phyloP scores from a whole-genome alignment of 2,329 filamentous ascomycete species.

The Mycosphaerella sp. region DNA sequence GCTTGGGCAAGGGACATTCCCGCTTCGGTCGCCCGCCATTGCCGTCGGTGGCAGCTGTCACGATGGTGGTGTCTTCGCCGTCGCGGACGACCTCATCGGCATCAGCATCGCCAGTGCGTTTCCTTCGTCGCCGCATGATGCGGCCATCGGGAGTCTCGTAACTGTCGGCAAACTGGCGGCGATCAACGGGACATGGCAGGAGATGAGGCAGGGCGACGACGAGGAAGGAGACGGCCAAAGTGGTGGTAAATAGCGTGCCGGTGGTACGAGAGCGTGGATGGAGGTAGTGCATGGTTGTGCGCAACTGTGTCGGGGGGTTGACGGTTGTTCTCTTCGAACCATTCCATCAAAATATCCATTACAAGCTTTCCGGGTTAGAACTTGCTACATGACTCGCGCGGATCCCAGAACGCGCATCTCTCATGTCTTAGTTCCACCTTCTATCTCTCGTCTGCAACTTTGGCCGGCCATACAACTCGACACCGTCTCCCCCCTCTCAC shows the following conservation, averaged over 20 bases:
- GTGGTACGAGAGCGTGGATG: slow-evolving; percentile 92
- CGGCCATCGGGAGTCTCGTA: slow-evolving; percentile 29
- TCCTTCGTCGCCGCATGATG: slow-evolving; percentile 39
- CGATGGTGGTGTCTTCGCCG: slow-evolving; percentile 2
- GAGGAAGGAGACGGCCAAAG: slow-evolving; percentile 79
- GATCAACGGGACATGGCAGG: slow-evolving; percentile 78
- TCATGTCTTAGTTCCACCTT: neutral
- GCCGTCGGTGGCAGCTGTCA: slow-evolving; percentile 4
- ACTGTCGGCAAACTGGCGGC: slow-evolving; percentile 67
- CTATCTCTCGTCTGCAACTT: neutral
- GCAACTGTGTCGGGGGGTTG: neutral
- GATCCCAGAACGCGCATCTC: neutral
- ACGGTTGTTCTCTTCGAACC: too few relatives aligned
- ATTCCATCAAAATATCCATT: neutral
- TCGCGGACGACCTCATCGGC: slow-evolving; percentile 14
- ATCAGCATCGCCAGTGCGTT: slow-evolving; percentile 22
- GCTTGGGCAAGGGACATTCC: slow-evolving; percentile 91
- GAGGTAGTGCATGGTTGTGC: slow-evolving; percentile 48
- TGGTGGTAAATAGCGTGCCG: slow-evolving; percentile 90
- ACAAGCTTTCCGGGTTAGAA: neutral
- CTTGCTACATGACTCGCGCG: neutral
- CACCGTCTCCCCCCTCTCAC: neutral
- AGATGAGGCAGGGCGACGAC: slow-evolving; percentile 87
- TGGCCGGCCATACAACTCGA: neutral
- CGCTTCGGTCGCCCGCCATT: slow-evolving; percentile 41